A percentile compares a stretch with the other conserved stretches of the same genome.
phyloP scores from a whole-genome alignment of 2,329 filamentous ascomycete genomes.

The Waltergamsia citrina region DNA sequence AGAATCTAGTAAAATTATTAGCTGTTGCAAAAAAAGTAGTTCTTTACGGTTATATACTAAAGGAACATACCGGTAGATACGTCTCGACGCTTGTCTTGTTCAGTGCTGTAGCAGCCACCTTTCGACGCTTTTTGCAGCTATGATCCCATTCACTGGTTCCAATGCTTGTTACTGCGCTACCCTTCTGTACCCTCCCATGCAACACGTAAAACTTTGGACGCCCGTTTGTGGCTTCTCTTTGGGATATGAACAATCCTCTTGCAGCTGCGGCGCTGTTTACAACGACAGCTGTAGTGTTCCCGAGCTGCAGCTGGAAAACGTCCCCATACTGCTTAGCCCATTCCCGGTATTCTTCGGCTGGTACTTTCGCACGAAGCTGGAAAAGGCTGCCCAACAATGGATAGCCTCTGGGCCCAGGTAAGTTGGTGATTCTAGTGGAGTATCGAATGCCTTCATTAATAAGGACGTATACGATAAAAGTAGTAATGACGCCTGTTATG shows the following conservation, averaged over 20 bases:
- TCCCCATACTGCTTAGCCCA: conserved; percentile 18
- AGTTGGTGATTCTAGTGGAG: conserved; percentile 3
- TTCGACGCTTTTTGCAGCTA: conserved; percentile 55
- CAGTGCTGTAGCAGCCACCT: conserved; percentile 56
- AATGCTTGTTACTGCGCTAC: conserved; percentile 28
- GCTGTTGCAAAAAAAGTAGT: neutral
- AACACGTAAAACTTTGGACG: conserved; percentile 55
- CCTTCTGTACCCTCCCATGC: conserved; percentile 42
- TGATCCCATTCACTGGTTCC: conserved; percentile 63
- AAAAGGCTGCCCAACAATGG: conserved; percentile 8
- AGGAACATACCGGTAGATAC: conserved; percentile 42
- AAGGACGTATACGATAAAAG: neutral
- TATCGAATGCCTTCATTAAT: conserved; percentile 5
- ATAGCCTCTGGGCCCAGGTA: conserved; percentile 8
- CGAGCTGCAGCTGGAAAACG: conserved; percentile 23
- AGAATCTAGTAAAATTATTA: conserved; percentile 34
- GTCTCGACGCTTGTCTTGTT: conserved; percentile 57
- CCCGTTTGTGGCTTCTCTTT: conserved; percentile 56
- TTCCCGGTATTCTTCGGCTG: conserved; percentile 15
- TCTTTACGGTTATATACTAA: no score
- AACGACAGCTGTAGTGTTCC: conserved; percentile 50
- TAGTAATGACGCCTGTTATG: no score
- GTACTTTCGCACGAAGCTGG: neutral
- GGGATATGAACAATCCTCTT: conserved; percentile 54
- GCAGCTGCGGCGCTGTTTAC: conserved; percentile 60